Evolutionary conservation across 2,329 filamentous ascomycete species (phyloP).

Genomic region (Anisogramma anomala): DNA sequence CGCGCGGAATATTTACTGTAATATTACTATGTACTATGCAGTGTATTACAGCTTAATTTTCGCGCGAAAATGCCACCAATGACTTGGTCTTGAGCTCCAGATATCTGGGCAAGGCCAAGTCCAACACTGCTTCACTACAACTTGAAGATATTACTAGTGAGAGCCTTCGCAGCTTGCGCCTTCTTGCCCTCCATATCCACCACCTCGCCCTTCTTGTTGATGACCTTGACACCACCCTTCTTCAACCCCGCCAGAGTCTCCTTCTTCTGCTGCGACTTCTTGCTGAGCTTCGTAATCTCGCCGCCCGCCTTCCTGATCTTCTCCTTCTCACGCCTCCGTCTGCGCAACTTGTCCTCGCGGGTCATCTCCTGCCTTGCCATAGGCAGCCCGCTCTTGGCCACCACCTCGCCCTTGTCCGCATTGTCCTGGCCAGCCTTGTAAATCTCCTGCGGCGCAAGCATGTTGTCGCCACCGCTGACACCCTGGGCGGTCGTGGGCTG

Average conservation of each 20-base stretch:
- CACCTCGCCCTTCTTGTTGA: slow-evolving; percentile 79
- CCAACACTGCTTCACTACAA: slow-evolving; percentile 29
- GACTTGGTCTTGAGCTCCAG: too few species aligned
- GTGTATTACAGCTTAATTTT: too few species aligned
- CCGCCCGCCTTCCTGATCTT: slow-evolving; percentile 58
- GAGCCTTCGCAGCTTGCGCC: slow-evolving; percentile 41
- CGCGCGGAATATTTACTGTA: too few species aligned
- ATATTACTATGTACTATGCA: too few species aligned
- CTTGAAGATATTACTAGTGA: slow-evolving; percentile 50
- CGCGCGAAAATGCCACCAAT: too few species aligned
- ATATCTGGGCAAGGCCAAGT: background rate
- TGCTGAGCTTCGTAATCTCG: slow-evolving; percentile 37
- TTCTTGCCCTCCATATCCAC: slow-evolving; percentile 75
- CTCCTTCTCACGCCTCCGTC: slow-evolving; percentile 75
- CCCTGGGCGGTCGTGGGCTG: slow-evolving; percentile 73
- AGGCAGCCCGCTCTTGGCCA: slow-evolving; percentile 66
- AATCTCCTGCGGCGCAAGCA: slow-evolving; percentile 87
- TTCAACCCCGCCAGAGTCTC: slow-evolving; percentile 35
- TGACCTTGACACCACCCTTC: slow-evolving; percentile 77
- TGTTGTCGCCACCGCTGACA: slow-evolving; percentile 54
- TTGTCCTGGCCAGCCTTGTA: slow-evolving; percentile 68
- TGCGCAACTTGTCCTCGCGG: slow-evolving; percentile 69
- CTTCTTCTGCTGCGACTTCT: slow-evolving; percentile 45
- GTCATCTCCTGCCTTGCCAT: slow-evolving; percentile 77
- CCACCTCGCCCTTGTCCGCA: slow-evolving; percentile 56